phyloP scores from a whole-genome alignment of 495 filamentous ascomycete species.

The Tuber indicum region DNA sequence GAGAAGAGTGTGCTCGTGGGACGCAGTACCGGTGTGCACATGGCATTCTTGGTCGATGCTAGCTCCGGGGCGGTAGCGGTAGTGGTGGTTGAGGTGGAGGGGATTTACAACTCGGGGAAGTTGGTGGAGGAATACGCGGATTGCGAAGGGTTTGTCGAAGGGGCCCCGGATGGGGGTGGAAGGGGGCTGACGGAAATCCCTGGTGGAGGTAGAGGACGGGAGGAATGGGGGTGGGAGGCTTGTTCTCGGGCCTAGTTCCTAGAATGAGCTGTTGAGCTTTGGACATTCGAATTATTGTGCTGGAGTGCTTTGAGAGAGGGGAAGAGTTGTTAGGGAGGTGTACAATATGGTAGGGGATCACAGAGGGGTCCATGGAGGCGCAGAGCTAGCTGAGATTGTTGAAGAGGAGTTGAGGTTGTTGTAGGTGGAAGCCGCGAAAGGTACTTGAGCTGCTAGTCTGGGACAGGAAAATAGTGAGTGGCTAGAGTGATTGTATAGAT shows the following conservation, averaged over 20 bases:
- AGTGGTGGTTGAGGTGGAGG: conserved; percentile 55
- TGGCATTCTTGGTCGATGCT: conserved; percentile 59
- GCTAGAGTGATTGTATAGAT: too few species aligned
- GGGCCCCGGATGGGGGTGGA: conserved; percentile 58
- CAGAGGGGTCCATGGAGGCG: conserved; percentile 55
- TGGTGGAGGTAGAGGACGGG: conserved; percentile 45
- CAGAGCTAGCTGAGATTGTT: conserved; percentile 46
- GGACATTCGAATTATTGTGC: conserved; percentile 47
- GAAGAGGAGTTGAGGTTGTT: conserved; percentile 5
- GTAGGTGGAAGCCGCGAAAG: background rate
- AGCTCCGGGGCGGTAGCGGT: conserved; percentile 25
- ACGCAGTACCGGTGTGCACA: conserved; percentile 67
- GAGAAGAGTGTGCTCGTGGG: conserved; percentile 60
- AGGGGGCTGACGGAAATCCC: conserved; percentile 51
- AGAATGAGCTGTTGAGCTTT: conserved; percentile 15
- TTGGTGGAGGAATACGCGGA: conserved; percentile 50
- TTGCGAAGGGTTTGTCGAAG: conserved; percentile 56
- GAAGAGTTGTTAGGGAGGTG: conserved; percentile 43
- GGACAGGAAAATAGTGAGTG: too few species aligned
- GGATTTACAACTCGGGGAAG: conserved; percentile 60
- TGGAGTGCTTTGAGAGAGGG: background rate
- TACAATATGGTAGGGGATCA: conserved; percentile 51
- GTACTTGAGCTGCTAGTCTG: background rate
- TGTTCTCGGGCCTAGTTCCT: conserved; percentile 39
- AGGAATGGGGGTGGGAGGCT: conserved; percentile 45